Conservation (phyloP, 2,329 filamentous ascomycete species). For the Clonostachys rhizophaga region DNA sequence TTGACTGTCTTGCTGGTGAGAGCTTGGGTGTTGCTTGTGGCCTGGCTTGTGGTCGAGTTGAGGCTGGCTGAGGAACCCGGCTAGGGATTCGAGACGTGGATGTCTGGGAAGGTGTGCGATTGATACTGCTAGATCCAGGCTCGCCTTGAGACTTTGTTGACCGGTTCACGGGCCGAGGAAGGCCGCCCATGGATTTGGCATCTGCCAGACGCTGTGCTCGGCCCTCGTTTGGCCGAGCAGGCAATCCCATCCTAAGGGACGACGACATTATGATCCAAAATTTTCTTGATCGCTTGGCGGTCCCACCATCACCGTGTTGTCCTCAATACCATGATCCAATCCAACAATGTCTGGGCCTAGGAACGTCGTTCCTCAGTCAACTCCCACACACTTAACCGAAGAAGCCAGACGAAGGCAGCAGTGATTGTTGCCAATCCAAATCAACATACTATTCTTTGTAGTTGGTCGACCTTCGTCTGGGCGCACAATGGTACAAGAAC, state of each 20-base stretch:
- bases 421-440: too few relatives aligned
- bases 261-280: conserved; percentile 35
- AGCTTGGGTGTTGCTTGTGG: conserved; percentile 7
- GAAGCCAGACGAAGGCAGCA: too few relatives aligned
- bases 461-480: too few relatives aligned
- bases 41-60: not conserved
- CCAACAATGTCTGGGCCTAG: not conserved
- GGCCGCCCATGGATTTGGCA: conserved; percentile 4
- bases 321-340: too few relatives aligned
- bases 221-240: conserved; percentile 29
- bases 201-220: conserved; percentile 4
- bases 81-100: conserved; percentile 9
- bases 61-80: conserved; percentile 13
- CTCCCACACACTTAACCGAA: too few relatives aligned
- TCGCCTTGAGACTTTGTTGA: conserved; percentile 11
- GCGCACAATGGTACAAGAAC: too few relatives aligned
- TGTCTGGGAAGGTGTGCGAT: conserved; percentile 6
- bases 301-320: too few relatives aligned
- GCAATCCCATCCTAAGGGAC: conserved; percentile 32
- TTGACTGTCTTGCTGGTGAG: conserved; percentile 31
- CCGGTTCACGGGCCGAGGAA: conserved; percentile 14
- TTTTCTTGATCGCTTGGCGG: too few relatives aligned
- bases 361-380: not conserved
- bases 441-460: too few relatives aligned
- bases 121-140: conserved; percentile 2